Evolutionary conservation across 208 protist species (phyloP).

Genomic region (Leishmania braziliensis): DNA sequence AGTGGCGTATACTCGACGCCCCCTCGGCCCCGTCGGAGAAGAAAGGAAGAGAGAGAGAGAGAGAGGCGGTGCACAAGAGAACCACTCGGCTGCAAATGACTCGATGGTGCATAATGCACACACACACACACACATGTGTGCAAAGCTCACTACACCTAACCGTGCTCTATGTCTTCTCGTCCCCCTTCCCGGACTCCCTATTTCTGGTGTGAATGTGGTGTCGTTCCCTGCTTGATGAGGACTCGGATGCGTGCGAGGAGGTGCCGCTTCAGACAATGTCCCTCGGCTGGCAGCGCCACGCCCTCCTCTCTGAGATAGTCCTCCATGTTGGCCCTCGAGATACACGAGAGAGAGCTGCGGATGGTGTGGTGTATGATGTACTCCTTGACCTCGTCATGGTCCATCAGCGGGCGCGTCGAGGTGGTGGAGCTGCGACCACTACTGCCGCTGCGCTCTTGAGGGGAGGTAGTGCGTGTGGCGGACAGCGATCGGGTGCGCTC

Average conservation of each 20-base stretch:
- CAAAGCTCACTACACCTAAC: background rate
- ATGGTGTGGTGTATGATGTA: slow-evolving; percentile 59
- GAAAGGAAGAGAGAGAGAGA: background rate
- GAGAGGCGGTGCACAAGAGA: background rate
- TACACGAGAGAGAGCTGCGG: slow-evolving; percentile 33
- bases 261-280: slow-evolving; percentile 50
- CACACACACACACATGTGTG: background rate
- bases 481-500: slow-evolving; percentile 17
- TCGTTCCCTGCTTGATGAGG: slow-evolving; percentile 27
- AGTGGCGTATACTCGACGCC: background rate
- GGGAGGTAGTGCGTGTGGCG: background rate
- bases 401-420: slow-evolving; percentile 7
- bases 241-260: slow-evolving; percentile 58
- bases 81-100: background rate
- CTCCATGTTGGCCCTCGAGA: slow-evolving; percentile 44
- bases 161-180: background rate
- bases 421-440: slow-evolving; percentile 15
- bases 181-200: background rate
- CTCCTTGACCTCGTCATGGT: slow-evolving; percentile 46
- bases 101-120: background rate
- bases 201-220: background rate
- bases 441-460: background rate
- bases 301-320: slow-evolving; percentile 44
- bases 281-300: slow-evolving; percentile 18
- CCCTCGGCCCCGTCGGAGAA: background rate